Conservation (phyloP, 257 asterid genomes). For the Ocimum tenuiflorum region DNA sequence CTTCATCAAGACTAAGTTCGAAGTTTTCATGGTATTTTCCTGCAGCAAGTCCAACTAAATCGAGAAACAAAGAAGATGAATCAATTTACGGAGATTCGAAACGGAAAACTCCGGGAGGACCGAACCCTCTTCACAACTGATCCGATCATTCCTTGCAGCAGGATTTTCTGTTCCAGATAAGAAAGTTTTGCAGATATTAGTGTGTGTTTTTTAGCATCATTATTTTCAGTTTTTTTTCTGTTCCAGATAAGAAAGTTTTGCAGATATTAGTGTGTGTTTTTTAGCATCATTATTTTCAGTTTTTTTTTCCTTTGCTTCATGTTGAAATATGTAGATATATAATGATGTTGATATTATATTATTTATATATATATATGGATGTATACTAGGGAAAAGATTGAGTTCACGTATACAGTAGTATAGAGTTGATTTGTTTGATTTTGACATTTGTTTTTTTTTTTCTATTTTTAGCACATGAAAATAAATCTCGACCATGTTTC, state of each 20-base stretch:
- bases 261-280: constrained; percentile 18
- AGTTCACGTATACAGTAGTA: constrained; percentile 9
- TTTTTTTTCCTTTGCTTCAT: not conserved
- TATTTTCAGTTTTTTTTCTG: not conserved
- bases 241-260: constrained; percentile 22
- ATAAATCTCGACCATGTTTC: too few species aligned
- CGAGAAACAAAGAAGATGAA: constrained; percentile 19
- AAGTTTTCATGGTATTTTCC: constrained; percentile 25
- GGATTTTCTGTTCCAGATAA: not conserved
- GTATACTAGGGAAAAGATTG: not conserved
- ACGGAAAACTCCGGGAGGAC: constrained; percentile 47
- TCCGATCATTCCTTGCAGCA: not conserved
- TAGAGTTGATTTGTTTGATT: not conserved
- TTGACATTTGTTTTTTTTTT: not conserved
- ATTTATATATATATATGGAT: not conserved
- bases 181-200: constrained; percentile 27
- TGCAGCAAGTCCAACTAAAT: constrained; percentile 23
- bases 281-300: not conserved
- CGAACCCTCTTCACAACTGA: constrained; percentile 56
- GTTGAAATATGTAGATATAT: constrained; percentile 24
- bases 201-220: not conserved
- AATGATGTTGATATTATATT: not conserved
- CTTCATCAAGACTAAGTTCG: constrained; percentile 13
- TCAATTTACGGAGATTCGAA: constrained; percentile 27
- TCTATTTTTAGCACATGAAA: not conserved